Base-by-base conservation (phyloP, 1,284 basidiomycete species). In the Leccinum subspadiceum region DNA sequence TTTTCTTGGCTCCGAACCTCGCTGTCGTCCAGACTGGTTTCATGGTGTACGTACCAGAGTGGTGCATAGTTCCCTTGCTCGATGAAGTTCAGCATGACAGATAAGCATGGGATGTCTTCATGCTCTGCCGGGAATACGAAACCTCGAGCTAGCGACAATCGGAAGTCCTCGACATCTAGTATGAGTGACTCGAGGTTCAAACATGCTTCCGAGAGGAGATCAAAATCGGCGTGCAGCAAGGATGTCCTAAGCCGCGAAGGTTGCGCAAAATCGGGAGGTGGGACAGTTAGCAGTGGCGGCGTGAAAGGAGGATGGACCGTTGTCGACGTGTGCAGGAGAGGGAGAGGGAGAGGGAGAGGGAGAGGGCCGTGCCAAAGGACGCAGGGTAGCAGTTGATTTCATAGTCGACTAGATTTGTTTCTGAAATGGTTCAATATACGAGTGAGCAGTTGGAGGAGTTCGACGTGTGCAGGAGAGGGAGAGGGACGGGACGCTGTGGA, bases 101-200 rank as follows among this genome's bases (percentile, higher is more conserved):
- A 76, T 17, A 93, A 76, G 65, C 87, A 87, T 10, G 82, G 78
- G n/a, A 83, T 74, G 31, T 83, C 80, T 26, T 73, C 76, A 59
- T 86, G 81, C 62, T 87, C 84, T 24, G 81, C 79, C 2, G 85
- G 79, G 68, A 81, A 83, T 53, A 81, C 78, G 63, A 83, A 75
- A 0, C 85, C 85, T n/a, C 86, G 85, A 39, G 87, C 89, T 33
- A 93, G 78, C 15, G 85, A 84, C 17, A 86, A 74, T 33, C 90
- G 84, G 56, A 90, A 81, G 56, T 89, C 84, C 69, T 89, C 87
- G 4, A 89, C 82, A 66, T 93, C 92, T 22, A 93, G 79, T 5
- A 84, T 81, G 24, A 92, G 80, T 24, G 88, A 86, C 70, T 94
- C 92, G 29, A 94, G 79, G 17, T 89, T 76, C 48, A 84, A 87